phyloP scores from a whole-genome alignment of 1,139 yeast genomes.

The Geotrichum phurueaensis region DNA sequence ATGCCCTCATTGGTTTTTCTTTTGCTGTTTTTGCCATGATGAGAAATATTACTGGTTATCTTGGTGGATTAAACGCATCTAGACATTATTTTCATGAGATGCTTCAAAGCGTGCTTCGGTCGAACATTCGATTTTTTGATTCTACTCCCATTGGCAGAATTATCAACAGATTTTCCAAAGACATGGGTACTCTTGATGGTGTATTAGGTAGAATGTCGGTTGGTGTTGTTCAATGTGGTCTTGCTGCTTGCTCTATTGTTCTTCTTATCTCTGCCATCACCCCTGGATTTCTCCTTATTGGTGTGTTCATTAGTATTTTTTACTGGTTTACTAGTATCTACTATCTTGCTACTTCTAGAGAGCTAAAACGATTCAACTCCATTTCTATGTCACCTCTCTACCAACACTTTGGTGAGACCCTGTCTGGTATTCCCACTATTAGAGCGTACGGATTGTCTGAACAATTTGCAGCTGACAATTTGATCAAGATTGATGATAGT shows the following conservation, averaged over 20 bases:
- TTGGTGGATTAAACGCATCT: constrained; percentile 76
- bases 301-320: constrained; percentile 53
- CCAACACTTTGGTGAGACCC: constrained; percentile 91
- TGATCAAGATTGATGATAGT: constrained; percentile 73
- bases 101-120: constrained; percentile 59
- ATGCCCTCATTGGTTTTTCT: constrained; percentile 60
- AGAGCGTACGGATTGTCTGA: constrained; percentile 94
- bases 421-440: constrained; percentile 87
- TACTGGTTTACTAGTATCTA: constrained; percentile 70
- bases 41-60: constrained; percentile 58
- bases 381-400: constrained; percentile 90
- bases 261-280: constrained; percentile 72
- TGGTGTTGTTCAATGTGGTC: constrained; percentile 60
- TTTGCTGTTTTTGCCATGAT: constrained; percentile 51
- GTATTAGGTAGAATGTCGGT: constrained; percentile 80
- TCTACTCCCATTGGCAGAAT: constrained; percentile 96
- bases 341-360: constrained; percentile 80
- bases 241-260: constrained; percentile 65
- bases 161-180: constrained; percentile 94
- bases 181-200: constrained; percentile 89
- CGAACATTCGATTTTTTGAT: constrained; percentile 84
- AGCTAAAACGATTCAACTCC: constrained; percentile 83
- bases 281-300: constrained; percentile 77
- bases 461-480: constrained; percentile 74
- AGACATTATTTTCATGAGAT: constrained; percentile 63